These are phyloP conservation scores for Cryptococcus deneoformans DNA, from an alignment of 1,284 basidiomycete species.

Conservation along the genomic window DNA sequence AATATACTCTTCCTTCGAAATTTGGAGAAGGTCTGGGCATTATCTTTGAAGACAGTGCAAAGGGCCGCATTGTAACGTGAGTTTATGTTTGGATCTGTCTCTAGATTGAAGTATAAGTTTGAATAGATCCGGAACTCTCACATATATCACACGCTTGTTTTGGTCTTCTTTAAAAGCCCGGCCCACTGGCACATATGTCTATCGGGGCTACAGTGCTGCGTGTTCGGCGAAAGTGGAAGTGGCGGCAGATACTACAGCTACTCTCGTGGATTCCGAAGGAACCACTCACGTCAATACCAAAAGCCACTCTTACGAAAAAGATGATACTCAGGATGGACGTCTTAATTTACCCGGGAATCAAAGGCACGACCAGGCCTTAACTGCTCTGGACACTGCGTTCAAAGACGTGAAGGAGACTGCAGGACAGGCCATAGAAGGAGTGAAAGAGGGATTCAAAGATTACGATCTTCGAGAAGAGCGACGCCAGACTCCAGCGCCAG, in stretches of 20 bases:
- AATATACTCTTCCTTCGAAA: conserved; percentile 47
- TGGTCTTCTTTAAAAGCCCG: conserved; percentile 45
- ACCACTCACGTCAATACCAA: not conserved
- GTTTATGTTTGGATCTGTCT: conserved; percentile 11
- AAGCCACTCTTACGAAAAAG: not conserved
- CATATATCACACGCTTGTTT: conserved; percentile 44
- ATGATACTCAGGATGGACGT: not conserved
- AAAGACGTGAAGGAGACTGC: conserved; percentile 1
- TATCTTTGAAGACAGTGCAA: conserved; percentile 53
- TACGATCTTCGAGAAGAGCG: conserved; percentile 5
- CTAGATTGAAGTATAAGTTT: not conserved
- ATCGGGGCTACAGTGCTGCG: conserved; percentile 52
- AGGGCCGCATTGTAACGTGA: conserved; percentile 51
- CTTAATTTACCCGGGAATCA: not conserved
- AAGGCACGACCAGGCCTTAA: too few relatives aligned
- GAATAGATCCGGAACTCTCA: conserved; percentile 38
- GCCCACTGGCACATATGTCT: conserved; percentile 49
- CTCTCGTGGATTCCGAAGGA: not conserved
- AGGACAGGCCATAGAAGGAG: conserved; percentile 3
- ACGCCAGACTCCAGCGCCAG: not conserved
- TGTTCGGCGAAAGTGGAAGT: conserved; percentile 27
- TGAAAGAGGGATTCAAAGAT: conserved; percentile 8
- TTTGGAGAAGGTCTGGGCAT: conserved; percentile 49
- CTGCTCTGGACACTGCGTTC: conserved; percentile 3
- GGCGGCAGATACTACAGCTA: conserved; percentile 5